Conservation (phyloP, 257 asterid species). For the Cynanchum wilfordii region DNA sequence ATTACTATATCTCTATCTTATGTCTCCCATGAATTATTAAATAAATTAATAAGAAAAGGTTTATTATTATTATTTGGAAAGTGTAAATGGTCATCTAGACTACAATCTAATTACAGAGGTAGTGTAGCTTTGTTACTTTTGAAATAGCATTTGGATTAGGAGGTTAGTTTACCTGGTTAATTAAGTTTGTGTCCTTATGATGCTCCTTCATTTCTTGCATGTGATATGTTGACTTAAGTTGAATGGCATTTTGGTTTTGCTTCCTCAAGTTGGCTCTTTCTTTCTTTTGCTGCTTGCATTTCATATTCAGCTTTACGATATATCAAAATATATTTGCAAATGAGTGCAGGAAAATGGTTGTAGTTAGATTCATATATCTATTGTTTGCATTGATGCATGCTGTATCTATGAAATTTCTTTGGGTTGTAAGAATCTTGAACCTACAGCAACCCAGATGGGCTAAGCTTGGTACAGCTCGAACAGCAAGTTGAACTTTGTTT, state of each 20-base stretch:
- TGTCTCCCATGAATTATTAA: too few relatives aligned
- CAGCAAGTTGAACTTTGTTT: background rate
- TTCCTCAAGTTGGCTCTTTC: background rate
- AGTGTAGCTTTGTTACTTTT: background rate
- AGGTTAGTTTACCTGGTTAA: background rate
- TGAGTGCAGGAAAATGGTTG: background rate
- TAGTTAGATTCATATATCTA: background rate
- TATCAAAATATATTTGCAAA: background rate
- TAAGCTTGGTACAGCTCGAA: background rate
- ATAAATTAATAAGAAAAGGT: too few relatives aligned
- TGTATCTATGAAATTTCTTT: background rate
- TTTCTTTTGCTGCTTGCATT: background rate
- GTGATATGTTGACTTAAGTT: background rate
- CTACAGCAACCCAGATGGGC: background rate
- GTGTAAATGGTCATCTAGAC: too few relatives aligned
- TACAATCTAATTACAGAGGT: too few relatives aligned
- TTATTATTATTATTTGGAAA: too few relatives aligned
- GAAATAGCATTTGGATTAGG: background rate
- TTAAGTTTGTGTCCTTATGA: background rate
- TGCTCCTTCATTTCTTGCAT: background rate
- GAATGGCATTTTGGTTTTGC: background rate
- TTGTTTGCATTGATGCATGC: background rate
- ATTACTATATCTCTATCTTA: too few relatives aligned
- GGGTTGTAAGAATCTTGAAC: background rate
- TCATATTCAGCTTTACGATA: background rate